Base-by-base conservation (phyloP, 2,329 filamentous ascomycete species). In the Plectosphaerella cucumerina region DNA sequence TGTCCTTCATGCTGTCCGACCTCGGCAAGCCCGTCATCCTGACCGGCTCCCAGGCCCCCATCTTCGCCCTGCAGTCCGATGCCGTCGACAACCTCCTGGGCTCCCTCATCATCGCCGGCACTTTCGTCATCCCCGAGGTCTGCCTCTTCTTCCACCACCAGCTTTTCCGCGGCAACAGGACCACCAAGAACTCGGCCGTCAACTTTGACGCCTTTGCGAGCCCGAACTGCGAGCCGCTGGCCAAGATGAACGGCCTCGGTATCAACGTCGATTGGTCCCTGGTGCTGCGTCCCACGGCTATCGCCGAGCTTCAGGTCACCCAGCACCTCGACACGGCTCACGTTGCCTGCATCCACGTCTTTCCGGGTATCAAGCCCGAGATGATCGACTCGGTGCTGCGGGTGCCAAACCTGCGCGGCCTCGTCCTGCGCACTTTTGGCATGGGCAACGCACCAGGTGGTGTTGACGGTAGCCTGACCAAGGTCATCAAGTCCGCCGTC, bases 141-240 rank as follows among this genome's bases (percentile, higher is more conserved):
- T 92, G 90, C 65, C 78, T 97, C 34, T 96, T 95, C 74, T 97
- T 97, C 77, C 90, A 94, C 69, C 89, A 95, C 72, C 90, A 86
- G 58, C 80, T 97, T 18, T 95, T 92, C 71, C 84, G 92, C 22
- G 92, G 92, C 15, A 96, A 96, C 69, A 78, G 92, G 53, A 85
- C 89, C 10, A 94, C 89, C 55, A 97, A 97, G 68, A 84, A 95
- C 31, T 92, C 90, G 14, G 89, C 91, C 6, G 89, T 88, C 52
- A 84, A 89, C 49, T 96, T 95, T 65, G 85, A 89, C 51, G 92
- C 90, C 6, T 97, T 97, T 67, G 87, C 85, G 52, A 90, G 87
- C 44, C 92, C 92, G n/a, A 97, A 96, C 67, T 83, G 84, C 59
- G 81, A 87, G 33, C 89, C 92, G 3, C 74, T 97, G 50, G 92